Evolutionary conservation across 306 rosid genomes (phyloP), one percentile per base, ranked within the genome.

Genomic region (Cicer yamashitae): DNA sequence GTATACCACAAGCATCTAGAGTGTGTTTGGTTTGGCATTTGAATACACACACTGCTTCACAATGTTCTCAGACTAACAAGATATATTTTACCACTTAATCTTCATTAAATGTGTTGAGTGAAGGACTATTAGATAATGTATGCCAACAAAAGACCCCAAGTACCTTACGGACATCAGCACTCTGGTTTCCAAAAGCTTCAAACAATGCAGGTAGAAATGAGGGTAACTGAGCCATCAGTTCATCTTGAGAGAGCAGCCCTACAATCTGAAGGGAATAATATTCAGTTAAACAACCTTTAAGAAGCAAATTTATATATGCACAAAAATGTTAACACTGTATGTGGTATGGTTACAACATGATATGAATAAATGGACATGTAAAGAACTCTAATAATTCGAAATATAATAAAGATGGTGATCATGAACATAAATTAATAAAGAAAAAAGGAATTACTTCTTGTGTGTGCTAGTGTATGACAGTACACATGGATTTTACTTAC

Each of bases 141-240:
- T 54, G 76, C 69, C 62, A 67, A 64, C 18, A 58, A 60, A 71
- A 37, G 47, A 65, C 41, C 7, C 57, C 15, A 22, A 5, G 73
- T 87, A 96, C 99, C 99, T 96, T 96, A 45, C 99, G 97, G 74
- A 96, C 96, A 79, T 96, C 99, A 2, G 99, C 99, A 83, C 97
- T 96, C 82, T 84, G 97, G 83, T 92, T 91, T 80, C 99, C 98
- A 71, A 96, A 96, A 18, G 98, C 99, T 85, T 92, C 98, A 76
- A 96, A 96, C 77, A 96, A 85, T 59, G 98, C 87, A 80, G 99
- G 99, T 82, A 96, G 83, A 86, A 96, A 96, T 13, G 98, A 90
- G 50, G 99, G 96, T 46, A 96, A 76, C 72, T 90, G 97, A 78
- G 89, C 75, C 96, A 90, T 88, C 81, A 96, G 73, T 82, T 92